Evolutionary conservation across 2,329 filamentous ascomycete species (phyloP).

Genomic region (Aspergillus persii): DNA sequence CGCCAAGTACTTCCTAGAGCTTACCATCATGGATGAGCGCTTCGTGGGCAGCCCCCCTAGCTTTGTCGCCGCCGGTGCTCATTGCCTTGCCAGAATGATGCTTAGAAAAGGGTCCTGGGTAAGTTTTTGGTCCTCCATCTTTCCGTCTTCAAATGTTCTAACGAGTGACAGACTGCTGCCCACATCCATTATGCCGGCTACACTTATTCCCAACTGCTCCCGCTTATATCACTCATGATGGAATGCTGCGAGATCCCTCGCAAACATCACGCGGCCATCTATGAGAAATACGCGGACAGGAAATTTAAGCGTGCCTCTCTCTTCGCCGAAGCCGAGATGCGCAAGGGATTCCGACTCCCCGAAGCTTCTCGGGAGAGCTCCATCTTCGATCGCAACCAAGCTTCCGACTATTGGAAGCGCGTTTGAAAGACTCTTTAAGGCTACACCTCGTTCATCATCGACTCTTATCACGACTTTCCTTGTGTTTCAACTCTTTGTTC

Average conservation of each 20-base stretch:
- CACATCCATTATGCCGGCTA: conserved; percentile 95
- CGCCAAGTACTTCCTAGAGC: conserved; percentile 95
- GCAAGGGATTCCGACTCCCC: conserved; percentile 57
- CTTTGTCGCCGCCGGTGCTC: conserved; percentile 85
- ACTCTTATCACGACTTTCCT: conserved; percentile 4
- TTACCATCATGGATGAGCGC: conserved; percentile 96
- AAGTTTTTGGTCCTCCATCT: conserved; percentile 42
- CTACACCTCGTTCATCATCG: neutral
- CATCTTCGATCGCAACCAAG: conserved; percentile 10
- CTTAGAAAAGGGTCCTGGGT: conserved; percentile 92
- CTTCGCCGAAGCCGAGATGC: conserved; percentile 74
- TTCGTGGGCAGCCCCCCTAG: conserved; percentile 90
- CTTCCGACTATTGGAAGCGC: conserved; percentile 21
- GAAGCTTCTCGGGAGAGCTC: conserved; percentile 21
- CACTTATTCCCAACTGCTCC: conserved; percentile 78
- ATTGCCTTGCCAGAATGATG: conserved; percentile 86
- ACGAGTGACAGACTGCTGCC: conserved; percentile 61
- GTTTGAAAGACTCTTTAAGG: conserved; percentile 7
- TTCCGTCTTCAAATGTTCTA: conserved; percentile 14
- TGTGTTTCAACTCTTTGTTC: conserved; percentile 4
- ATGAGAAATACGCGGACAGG: conserved; percentile 86
- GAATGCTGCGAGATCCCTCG: conserved; percentile 82
- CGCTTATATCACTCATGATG: conserved; percentile 72
- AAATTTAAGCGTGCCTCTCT: conserved; percentile 81
- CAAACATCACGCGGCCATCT: conserved; percentile 82